These are phyloP conservation scores for Coniferiporia sulphurascens DNA, from an alignment of 1,284 basidiomycete species.

Conservation along the genomic window DNA sequence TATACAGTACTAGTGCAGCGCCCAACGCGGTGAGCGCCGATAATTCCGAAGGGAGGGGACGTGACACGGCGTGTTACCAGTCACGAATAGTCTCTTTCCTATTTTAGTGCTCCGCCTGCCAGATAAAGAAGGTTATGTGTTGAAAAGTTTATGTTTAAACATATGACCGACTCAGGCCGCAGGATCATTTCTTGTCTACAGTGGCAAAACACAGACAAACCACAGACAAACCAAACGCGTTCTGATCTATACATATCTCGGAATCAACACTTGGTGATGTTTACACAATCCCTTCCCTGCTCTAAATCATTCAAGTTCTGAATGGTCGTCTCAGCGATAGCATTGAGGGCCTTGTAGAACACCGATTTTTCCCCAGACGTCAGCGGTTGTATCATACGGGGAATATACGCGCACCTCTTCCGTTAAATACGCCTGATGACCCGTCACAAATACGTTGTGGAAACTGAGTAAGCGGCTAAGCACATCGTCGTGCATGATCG, in stretches of 20 bases:
- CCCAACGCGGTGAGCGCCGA: no score
- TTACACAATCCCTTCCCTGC: conserved; percentile 20
- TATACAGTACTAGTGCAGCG: no score
- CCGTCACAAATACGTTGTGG: conserved; percentile 26
- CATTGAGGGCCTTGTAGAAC: conserved; percentile 16
- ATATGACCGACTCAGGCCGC: background rate
- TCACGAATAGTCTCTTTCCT: background rate
- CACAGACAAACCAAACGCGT: no score
- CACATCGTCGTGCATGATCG: conserved; percentile 27
- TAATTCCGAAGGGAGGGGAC: no score
- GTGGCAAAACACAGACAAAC: no score
- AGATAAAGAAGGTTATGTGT: background rate
- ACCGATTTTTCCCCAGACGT: background rate
- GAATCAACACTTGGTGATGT: conserved; percentile 14
- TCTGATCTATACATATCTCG: background rate
- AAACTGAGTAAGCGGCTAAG: conserved; percentile 24
- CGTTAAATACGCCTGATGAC: conserved; percentile 27
- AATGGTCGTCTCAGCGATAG: conserved; percentile 23
- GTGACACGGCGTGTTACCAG: background rate
- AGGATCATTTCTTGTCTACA: no score
- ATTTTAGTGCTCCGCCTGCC: background rate
- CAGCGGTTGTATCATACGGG: background rate
- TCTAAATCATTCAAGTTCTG: conserved; percentile 19
- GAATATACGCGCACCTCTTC: conserved; percentile 17
- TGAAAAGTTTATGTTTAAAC: background rate